Evolutionary conservation across 2,329 filamentous ascomycete genomes (phyloP), one percentile per base, ranked within the genome.

Genomic region (Phialemoniopsis sp.): DNA sequence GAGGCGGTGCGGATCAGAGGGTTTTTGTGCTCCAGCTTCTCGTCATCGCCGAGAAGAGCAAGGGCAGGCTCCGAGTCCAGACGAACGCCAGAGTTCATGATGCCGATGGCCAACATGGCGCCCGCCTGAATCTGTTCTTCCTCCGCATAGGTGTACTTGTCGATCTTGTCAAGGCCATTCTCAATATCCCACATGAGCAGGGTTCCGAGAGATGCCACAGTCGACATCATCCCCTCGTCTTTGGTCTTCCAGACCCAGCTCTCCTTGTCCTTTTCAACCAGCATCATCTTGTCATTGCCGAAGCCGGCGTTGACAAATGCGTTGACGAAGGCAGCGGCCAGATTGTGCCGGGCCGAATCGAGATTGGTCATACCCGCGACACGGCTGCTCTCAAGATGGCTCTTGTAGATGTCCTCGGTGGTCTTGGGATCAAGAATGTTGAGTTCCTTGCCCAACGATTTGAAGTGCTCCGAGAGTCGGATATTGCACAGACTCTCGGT

Each of bases 241-340:
- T 98, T 98, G 15, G 94, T 97, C 72, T 97, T 98, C 89, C 89
- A 98, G 5, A 98, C 88, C 91, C 93, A 98, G 47, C 85, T 87
- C 53, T 86, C 83, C 69, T 95, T 94, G 47, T 89, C 84, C 43
- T 87, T 84, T 15, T 93, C 85, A 32, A 89, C 84, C 42, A 97
- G 72, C 91, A 98, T 96, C 80, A 98, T 86, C 73, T 96, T 97
- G 64, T 98, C 93, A 42, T 90, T 87, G 32, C 89, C 87, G 53
- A 89, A 98, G 26, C 93, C 93, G 38, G 93, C 90, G 52, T 98
- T 98, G 46, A 93, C 89, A 55, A 98, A 97, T 0, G 87, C 88
- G 57, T 98, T 98, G 48, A 98, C 94, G 51, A 98, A 97, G 4
- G 85, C 89, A 39, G 91, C 93, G 4, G 93, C 90, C 44, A 98